These are phyloP conservation scores for Incumbomyces delicatus DNA, from an alignment of 2,329 filamentous ascomycete species.

Conservation along the genomic window DNA sequence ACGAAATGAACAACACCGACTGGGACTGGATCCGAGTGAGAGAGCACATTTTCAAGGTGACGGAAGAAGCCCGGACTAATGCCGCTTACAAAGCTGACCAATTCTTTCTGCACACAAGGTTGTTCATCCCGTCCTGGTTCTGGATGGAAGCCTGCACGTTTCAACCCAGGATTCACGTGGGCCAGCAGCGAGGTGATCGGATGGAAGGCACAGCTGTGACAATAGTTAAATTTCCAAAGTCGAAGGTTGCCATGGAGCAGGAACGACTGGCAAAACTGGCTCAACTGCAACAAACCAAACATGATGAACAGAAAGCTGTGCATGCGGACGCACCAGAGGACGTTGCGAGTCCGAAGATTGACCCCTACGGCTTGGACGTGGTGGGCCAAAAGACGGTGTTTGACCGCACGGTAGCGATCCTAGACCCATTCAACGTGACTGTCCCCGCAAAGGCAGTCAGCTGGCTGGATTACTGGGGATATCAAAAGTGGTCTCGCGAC, in stretches of 20 bases:
- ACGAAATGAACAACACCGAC: constrained; percentile 1
- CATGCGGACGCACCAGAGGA: not conserved
- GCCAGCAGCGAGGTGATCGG: not conserved
- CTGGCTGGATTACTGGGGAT: constrained; percentile 5
- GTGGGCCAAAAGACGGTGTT: not conserved
- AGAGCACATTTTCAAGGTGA: constrained; percentile 1
- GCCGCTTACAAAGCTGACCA: not conserved
- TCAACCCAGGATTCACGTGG: not conserved
- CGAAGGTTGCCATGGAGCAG: not conserved
- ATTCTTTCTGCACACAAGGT: not conserved
- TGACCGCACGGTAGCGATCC: not conserved
- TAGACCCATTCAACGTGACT: not conserved
- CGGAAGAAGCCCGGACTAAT: not conserved
- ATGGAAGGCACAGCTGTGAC: not conserved
- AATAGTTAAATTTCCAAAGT: not conserved
- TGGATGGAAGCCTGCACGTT: constrained; percentile 1
- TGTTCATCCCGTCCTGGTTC: constrained; percentile 1
- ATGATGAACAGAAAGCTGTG: not conserved
- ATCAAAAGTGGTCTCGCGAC: not conserved
- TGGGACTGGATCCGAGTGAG: constrained; percentile 5
- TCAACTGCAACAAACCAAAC: not conserved
- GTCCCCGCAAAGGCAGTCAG: not conserved
- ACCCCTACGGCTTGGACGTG: not conserved
- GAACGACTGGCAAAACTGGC: not conserved
- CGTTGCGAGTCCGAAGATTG: not conserved